Conservation (phyloP, 495 filamentous ascomycete species). For the Aspergillus conjunctus region DNA sequence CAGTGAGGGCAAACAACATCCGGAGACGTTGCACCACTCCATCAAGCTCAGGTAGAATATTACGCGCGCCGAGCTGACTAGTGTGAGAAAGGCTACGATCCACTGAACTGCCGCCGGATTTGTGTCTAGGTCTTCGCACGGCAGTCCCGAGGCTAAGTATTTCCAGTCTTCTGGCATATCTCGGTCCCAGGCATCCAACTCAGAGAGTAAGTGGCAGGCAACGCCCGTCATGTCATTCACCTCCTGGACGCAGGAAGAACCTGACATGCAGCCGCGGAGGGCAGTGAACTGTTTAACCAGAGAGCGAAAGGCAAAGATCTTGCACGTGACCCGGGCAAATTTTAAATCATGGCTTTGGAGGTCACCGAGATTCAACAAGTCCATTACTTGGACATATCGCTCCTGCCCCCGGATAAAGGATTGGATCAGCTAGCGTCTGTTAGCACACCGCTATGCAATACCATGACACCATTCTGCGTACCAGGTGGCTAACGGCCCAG, state of each 20-base stretch:
- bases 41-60: neutral
- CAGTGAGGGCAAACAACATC: neutral
- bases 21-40: neutral
- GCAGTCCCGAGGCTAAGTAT: neutral
- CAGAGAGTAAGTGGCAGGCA: neutral
- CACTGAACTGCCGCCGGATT: neutral
- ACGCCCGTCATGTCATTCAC: neutral
- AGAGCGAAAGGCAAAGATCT: neutral
- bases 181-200: neutral
- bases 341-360: neutral
- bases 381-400: neutral
- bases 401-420: neutral
- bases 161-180: neutral
- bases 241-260: neutral
- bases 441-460: neutral
- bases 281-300: constrained; percentile 1
- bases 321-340: neutral
- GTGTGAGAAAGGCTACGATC: neutral
- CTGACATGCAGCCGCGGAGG: neutral
- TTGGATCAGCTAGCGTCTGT: neutral
- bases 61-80: neutral
- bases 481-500: neutral
- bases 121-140: neutral
- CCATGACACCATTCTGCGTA: neutral
- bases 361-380: neutral